Evolutionary conservation across 2,329 filamentous ascomycete genomes (phyloP), one percentile per base, ranked within the genome.

Genomic region (Colletotrichum lini): DNA sequence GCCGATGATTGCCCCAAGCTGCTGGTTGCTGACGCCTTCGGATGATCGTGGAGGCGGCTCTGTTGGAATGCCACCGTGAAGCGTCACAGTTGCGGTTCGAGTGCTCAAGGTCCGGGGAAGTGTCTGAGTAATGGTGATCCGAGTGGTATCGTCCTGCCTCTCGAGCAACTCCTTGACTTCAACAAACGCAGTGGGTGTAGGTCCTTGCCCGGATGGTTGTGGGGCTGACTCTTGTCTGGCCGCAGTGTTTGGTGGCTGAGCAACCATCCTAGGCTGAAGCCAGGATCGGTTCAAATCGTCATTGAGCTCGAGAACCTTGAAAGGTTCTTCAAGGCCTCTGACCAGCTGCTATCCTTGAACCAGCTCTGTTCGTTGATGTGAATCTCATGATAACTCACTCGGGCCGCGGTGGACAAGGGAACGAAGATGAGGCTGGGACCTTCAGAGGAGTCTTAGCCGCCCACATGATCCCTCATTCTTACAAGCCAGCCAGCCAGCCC

Each of bases 21-120:
- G 53, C 10, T 56, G 53, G 18, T 56, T 26, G 53, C 53, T 56
- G 53, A 56, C 35, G 53, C 53, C 53, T 40, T 56, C 30, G 10
- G 53, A 56, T 21, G 53, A 42, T 15, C 35, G 53, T 18, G 53
- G 53, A 56, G 53, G 53, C 18, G 53, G 53, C 30, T 38, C 30
- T 42, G 53, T 56, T 56, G 53, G 53, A 38, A 56, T n/a, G 8
- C n/a, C 53, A n/a, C 53, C 53, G 53, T 38, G 53, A 56, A 56
- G 53, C 35, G 53, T 56, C 18, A 56, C 53, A 15, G 53, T 56
- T 13, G 53, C 53, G 30, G 53, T 56, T 40, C 53, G 53, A 15
- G 53, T 56, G 53, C 53, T 56, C 53, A 56, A 40, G 30, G 53
- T 56, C 40, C 53, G 53, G n/a, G 35, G 53, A 13, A 56, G 18